A percentile compares a stretch with the other conserved stretches of the same genome.
These are phyloP conservation scores for Hanseniaspora vineae DNA, from an alignment of 805 yeast genomes.

Conservation along the genomic window DNA sequence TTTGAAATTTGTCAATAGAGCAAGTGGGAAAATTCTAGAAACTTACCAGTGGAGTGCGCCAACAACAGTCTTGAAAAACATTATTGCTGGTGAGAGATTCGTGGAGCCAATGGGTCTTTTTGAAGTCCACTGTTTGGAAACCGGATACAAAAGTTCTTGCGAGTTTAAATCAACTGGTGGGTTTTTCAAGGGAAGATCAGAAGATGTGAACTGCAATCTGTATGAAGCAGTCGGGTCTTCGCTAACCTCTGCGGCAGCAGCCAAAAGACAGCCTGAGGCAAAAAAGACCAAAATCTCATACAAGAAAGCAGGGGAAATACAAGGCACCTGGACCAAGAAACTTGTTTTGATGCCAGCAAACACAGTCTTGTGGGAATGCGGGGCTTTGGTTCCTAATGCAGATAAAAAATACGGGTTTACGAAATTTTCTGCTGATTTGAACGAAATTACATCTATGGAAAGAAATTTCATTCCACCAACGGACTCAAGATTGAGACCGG, in stretches of 20 bases:
- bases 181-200: constrained; percentile 77
- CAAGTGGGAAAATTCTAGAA: constrained; percentile 39
- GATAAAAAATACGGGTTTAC: constrained; percentile 76
- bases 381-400: constrained; percentile 45
- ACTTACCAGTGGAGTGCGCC: constrained; percentile 71
- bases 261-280: constrained; percentile 3
- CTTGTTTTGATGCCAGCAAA: constrained; percentile 28
- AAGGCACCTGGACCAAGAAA: constrained; percentile 79
- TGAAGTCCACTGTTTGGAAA: constrained; percentile 54
- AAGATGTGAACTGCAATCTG: constrained; percentile 36
- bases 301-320: constrained; percentile 8
- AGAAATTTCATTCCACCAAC: constrained; percentile 57
- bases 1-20: constrained; percentile 32
- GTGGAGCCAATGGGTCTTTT: constrained; percentile 70
- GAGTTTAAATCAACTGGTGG: constrained; percentile 66
- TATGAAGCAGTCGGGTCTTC: constrained; percentile 4
- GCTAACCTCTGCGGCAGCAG: constrained; percentile 5
- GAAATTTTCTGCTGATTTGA: constrained; percentile 65
- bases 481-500: constrained; percentile 86
- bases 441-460: constrained; percentile 67
- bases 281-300: constrained; percentile 4
- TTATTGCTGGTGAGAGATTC: constrained; percentile 91
- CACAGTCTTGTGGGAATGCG: constrained; percentile 55
- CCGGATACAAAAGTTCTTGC: constrained; percentile 17
- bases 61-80: constrained; percentile 65